These are phyloP conservation scores for Hericium erinaceus DNA, from an alignment of 768 basidiomycete species.

Conservation along the genomic window DNA sequence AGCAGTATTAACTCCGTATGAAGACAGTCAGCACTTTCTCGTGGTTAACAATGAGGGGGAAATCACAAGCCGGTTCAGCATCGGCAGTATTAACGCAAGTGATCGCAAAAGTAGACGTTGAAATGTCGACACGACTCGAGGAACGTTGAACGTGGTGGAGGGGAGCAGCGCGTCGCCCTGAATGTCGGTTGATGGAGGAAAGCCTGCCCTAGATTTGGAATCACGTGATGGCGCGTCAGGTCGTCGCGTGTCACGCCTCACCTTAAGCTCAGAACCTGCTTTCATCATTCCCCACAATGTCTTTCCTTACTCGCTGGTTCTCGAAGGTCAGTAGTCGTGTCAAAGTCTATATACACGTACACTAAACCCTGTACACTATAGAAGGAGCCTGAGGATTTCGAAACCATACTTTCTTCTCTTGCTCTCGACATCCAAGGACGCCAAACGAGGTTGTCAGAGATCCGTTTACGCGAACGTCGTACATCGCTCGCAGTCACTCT, in stretches of 20 bases:
- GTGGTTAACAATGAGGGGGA: too few relatives aligned
- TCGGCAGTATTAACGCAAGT: too few relatives aligned
- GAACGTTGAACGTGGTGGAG: too few relatives aligned
- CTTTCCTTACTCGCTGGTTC: slow-evolving; percentile 15
- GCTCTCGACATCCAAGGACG: slow-evolving; percentile 64
- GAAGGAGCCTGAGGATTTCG: slow-evolving; percentile 66
- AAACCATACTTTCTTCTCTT: slow-evolving; percentile 58
- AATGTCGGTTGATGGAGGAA: too few relatives aligned
- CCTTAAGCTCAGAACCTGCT: background rate
- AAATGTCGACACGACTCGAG: too few relatives aligned
- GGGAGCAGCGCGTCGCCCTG: too few relatives aligned
- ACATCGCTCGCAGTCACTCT: slow-evolving; percentile 69
- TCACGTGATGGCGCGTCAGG: background rate
- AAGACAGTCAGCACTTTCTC: too few relatives aligned
- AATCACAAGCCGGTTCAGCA: too few relatives aligned
- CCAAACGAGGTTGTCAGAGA: slow-evolving; percentile 67
- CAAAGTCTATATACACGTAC: background rate
- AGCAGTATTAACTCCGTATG: too few relatives aligned
- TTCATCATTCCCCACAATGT: slow-evolving; percentile 7
- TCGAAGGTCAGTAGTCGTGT: slow-evolving; percentile 10
- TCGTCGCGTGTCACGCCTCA: background rate
- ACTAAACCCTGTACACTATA: slow-evolving; percentile 12
- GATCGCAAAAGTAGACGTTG: too few relatives aligned
- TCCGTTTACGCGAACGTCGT: slow-evolving; percentile 77
- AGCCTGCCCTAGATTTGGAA: background rate